A percentile compares a stretch with the other conserved stretches of the same genome.
These are phyloP conservation scores for Nicotiana benthamiana DNA, from an alignment of 257 asterid species.

Conservation along the genomic window DNA sequence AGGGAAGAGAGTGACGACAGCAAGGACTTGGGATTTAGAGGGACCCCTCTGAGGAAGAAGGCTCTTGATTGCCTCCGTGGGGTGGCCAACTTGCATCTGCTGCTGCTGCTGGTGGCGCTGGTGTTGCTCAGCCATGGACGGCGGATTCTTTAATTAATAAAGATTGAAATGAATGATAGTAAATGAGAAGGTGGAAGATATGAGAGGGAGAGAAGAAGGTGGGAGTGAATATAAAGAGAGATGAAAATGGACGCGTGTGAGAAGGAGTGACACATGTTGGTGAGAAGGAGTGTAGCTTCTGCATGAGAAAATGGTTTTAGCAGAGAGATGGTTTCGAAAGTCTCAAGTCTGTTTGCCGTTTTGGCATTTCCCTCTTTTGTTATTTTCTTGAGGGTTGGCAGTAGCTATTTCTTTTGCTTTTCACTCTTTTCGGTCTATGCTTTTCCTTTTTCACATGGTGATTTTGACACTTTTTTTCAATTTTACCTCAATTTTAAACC, in stretches of 20 bases:
- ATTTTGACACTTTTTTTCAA: no score
- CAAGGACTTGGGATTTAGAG: constrained; percentile 39
- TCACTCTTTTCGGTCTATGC: no score
- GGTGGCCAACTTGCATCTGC: background rate
- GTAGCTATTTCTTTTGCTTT: background rate
- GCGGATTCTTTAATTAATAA: background rate
- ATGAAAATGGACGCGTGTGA: constrained; percentile 36
- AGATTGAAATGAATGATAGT: no score
- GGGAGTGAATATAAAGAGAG: constrained; percentile 18
- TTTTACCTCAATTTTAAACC: no score
- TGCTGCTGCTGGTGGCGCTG: constrained; percentile 8
- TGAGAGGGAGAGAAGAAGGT: background rate
- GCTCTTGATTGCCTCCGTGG: constrained; percentile 12
- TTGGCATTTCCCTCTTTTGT: background rate
- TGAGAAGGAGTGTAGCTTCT: constrained; percentile 11
- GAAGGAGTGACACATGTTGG: constrained; percentile 37
- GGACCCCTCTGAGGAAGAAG: constrained; percentile 29
- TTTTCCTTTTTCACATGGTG: no score
- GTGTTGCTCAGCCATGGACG: constrained; percentile 22
- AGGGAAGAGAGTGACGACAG: constrained; percentile 57
- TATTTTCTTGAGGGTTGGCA: background rate
- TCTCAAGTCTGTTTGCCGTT: background rate
- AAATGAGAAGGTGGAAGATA: background rate
- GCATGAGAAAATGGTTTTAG: constrained; percentile 10
- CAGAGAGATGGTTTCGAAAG: background rate